phyloP scores from a whole-genome alignment of 495 filamentous ascomycete species.

The Aspergillus homomorphus region DNA sequence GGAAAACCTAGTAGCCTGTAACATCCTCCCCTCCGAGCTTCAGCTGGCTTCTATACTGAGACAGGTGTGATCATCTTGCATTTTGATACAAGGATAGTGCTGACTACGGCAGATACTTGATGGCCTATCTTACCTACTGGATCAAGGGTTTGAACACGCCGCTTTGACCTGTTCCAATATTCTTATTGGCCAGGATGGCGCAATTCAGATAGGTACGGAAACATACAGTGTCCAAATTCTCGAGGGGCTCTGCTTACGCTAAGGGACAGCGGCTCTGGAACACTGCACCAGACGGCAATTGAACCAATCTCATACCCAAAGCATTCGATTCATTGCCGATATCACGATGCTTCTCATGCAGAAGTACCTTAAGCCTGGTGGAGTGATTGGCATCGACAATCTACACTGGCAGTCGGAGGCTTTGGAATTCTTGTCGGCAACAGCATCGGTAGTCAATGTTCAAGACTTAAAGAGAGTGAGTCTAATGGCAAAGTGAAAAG shows the following conservation, averaged over 20 bases:
- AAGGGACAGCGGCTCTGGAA: no score
- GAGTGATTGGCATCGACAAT: conserved; percentile 27
- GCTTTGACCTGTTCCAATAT: conserved; percentile 26
- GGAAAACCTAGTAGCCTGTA: conserved; percentile 19
- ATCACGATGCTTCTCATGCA: no score
- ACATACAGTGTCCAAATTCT: background rate
- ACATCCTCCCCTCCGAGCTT: conserved; percentile 21
- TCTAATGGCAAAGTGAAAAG: background rate
- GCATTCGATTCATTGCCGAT: no score
- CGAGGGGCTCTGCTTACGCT: conserved; percentile 7
- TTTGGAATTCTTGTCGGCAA: conserved; percentile 6
- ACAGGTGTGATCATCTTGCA: conserved; percentile 20
- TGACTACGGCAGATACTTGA: conserved; percentile 15
- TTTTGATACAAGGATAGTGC: background rate
- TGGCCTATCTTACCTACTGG: conserved; percentile 19
- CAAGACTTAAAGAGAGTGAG: background rate
- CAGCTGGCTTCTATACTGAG: conserved; percentile 26
- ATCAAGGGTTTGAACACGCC: conserved; percentile 19
- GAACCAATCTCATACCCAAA: no score
- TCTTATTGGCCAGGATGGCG: conserved; percentile 10
- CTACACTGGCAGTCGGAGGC: conserved; percentile 7
- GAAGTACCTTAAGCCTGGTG: conserved; percentile 22
- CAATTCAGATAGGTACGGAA: conserved; percentile 14
- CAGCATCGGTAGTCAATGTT: background rate
- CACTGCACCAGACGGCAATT: no score